These are phyloP conservation scores for Sodiomyces alkalinus DNA, from an alignment of 2,329 filamentous ascomycete genomes.

Conservation along the genomic window DNA sequence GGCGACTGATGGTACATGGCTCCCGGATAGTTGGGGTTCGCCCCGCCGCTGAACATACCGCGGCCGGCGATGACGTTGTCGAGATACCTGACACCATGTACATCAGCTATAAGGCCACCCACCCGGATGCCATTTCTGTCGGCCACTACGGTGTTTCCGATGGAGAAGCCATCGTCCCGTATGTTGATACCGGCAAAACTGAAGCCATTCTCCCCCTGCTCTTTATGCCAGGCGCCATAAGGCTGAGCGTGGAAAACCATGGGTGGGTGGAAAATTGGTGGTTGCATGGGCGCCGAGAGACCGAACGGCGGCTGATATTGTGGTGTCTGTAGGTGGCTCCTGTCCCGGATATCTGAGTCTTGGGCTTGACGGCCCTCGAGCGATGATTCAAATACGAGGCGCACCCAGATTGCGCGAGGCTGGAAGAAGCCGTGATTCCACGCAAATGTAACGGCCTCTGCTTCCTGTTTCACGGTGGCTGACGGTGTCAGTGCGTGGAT, in stretches of 20 bases:
- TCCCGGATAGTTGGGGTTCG: slow-evolving; percentile 1
- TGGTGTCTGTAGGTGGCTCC: neutral
- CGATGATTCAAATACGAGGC: slow-evolving; percentile 33
- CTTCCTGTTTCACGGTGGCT: neutral
- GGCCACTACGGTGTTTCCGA: slow-evolving; percentile 26
- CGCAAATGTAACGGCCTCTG: slow-evolving; percentile 24
- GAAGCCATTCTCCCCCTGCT: slow-evolving; percentile 12
- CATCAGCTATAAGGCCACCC: slow-evolving; percentile 26
- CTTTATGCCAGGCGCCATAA: slow-evolving; percentile 1
- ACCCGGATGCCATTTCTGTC: slow-evolving; percentile 30
- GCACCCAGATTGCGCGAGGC: slow-evolving; percentile 39
- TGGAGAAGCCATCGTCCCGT: slow-evolving; percentile 25
- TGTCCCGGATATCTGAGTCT: slow-evolving; percentile 8
- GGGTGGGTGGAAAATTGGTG: too few species aligned
- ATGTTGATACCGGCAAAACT: slow-evolving; percentile 24
- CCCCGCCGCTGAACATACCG: slow-evolving; percentile 2
- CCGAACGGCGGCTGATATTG: slow-evolving; percentile 3
- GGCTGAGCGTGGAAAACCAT: neutral
- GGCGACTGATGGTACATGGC: neutral
- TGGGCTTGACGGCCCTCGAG: slow-evolving; percentile 10
- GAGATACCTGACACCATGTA: slow-evolving; percentile 19
- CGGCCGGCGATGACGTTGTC: slow-evolving; percentile 4
- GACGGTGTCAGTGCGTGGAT: slow-evolving; percentile 6
- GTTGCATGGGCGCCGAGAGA: neutral
- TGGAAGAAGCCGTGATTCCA: slow-evolving; percentile 44